A percentile compares a stretch with the other conserved stretches of the same genome.
Evolutionary conservation across 1,139 yeast species (phyloP).

Genomic region (Suhomyces bokatorum): DNA sequence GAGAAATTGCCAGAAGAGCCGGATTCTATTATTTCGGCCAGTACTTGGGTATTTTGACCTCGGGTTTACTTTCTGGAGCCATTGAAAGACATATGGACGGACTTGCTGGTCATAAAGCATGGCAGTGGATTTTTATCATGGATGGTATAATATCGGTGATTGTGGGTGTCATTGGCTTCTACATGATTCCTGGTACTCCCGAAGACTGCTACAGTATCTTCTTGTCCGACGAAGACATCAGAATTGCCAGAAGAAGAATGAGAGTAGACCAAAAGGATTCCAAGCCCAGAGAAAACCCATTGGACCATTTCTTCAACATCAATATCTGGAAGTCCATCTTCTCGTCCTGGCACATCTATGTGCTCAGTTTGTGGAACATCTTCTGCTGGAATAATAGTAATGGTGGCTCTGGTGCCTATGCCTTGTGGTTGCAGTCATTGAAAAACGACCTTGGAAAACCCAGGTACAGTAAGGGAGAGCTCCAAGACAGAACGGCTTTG

Average conservation of each 20-base stretch:
- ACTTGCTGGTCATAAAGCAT: conserved; percentile 52
- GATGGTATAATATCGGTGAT: conserved; percentile 63
- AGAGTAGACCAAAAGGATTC: conserved; percentile 41
- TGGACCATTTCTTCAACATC: conserved; percentile 28
- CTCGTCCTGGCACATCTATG: conserved; percentile 57
- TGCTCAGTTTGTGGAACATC: conserved; percentile 52
- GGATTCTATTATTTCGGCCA: conserved; percentile 63
- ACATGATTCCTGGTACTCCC: conserved; percentile 71
- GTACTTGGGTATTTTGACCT: conserved; percentile 58
- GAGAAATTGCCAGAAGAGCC: conserved; percentile 60
- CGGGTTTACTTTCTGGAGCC: conserved; percentile 66
- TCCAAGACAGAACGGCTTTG: conserved; percentile 44
- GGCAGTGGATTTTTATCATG: conserved; percentile 76
- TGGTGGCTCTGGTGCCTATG: conserved; percentile 51
- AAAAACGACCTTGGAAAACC: conserved; percentile 26
- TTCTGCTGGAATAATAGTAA: conserved; percentile 64
- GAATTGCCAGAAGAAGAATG: conserved; percentile 59
- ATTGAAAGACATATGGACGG: conserved; percentile 51
- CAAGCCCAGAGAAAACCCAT: conserved; percentile 30
- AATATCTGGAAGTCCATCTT: conserved; percentile 51
- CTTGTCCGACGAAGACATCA: conserved; percentile 63
- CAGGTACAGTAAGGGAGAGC: conserved; percentile 31
- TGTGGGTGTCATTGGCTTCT: conserved; percentile 63
- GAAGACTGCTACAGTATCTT: conserved; percentile 55
- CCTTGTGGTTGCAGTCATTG: conserved; percentile 46